A percentile compares a stretch with the other conserved stretches of the same genome.
phyloP scores from a whole-genome alignment of 164 flowering plant species.

The Magnolia kwangsiensis region DNA sequence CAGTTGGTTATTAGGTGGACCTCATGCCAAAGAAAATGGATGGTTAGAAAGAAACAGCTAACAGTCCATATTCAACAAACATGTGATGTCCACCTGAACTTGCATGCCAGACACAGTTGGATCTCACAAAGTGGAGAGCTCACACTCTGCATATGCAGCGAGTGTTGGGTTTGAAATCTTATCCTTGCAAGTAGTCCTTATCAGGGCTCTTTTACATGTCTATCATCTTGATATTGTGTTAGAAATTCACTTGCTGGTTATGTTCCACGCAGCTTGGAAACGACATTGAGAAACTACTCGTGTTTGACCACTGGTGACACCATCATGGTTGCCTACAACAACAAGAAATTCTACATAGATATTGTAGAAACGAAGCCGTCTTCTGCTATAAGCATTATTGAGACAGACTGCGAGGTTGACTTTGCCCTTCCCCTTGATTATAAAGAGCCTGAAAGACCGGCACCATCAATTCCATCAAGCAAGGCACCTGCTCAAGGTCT shows the following conservation, averaged over 20 bases:
- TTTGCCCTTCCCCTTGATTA: conserved; percentile 96
- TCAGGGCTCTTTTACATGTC: not conserved
- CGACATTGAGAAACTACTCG: conserved; percentile 82
- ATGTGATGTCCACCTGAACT: no score
- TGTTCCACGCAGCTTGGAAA: conserved; percentile 69
- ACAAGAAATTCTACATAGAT: conserved; percentile 79
- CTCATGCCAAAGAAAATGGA: not conserved
- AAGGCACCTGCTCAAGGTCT: conserved; percentile 59
- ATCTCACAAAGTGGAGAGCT: not conserved
- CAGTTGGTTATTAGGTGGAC: not conserved
- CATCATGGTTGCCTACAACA: conserved; percentile 88
- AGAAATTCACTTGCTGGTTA: not conserved
- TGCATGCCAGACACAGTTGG: no score
- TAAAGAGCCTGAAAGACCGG: conserved; percentile 70
- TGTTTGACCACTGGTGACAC: conserved; percentile 91
- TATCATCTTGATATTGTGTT: not conserved
- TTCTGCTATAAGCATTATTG: conserved; percentile 76
- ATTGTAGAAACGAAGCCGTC: conserved; percentile 85
- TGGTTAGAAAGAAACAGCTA: not conserved
- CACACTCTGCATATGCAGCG: not conserved
- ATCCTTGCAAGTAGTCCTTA: not conserved
- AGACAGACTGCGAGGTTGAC: conserved; percentile 96
- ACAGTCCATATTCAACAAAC: no score
- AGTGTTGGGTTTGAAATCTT: not conserved
- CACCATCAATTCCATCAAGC: conserved; percentile 23